Percentiles rank a stretch among this genome's conserved stretches.
Evolutionary conservation across 2,329 filamentous ascomycete genomes (phyloP).

Genomic region (Hypoxylon sp.): DNA sequence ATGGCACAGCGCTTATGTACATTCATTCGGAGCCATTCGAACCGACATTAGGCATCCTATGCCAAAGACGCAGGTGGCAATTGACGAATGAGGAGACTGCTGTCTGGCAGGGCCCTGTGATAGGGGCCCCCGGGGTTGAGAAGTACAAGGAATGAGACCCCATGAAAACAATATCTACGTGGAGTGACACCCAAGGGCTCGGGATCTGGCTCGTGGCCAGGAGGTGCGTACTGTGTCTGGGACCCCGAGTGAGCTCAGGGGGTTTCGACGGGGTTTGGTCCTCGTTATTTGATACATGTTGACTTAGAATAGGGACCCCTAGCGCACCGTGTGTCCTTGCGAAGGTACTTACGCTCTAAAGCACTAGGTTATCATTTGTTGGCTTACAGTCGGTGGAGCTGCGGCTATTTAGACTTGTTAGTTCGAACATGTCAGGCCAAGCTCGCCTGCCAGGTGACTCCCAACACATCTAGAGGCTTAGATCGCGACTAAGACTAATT

Average conservation of each 20-base stretch:
- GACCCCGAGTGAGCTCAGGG: conserved; percentile 4
- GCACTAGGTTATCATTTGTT: conserved; percentile 30
- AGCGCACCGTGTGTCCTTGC: conserved; percentile 27
- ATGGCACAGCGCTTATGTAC: conserved; percentile 34
- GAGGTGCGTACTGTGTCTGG: conserved; percentile 4
- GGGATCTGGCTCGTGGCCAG: conserved; percentile 10
- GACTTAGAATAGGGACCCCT: conserved; percentile 8
- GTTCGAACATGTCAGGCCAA: conserved; percentile 26
- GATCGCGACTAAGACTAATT: conserved; percentile 33
- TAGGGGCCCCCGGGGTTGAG: not conserved
- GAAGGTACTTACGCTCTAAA: conserved; percentile 11
- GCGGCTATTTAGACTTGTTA: conserved; percentile 41
- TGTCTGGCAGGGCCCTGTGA: conserved; percentile 6
- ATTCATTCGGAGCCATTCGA: conserved; percentile 17
- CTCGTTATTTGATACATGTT: conserved; percentile 27
- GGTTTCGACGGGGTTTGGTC: conserved; percentile 31
- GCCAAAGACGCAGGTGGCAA: conserved; percentile 10
- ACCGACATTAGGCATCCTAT: not conserved
- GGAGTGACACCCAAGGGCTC: conserved; percentile 22
- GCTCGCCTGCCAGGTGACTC: conserved; percentile 33
- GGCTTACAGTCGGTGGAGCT: conserved; percentile 36
- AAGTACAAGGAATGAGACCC: not conserved
- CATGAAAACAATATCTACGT: conserved; percentile 15
- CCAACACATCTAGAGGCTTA: conserved; percentile 15
- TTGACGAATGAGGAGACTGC: conserved; percentile 12